Conservation (phyloP, 176 grass and related monocot species). For the Poa annua region DNA sequence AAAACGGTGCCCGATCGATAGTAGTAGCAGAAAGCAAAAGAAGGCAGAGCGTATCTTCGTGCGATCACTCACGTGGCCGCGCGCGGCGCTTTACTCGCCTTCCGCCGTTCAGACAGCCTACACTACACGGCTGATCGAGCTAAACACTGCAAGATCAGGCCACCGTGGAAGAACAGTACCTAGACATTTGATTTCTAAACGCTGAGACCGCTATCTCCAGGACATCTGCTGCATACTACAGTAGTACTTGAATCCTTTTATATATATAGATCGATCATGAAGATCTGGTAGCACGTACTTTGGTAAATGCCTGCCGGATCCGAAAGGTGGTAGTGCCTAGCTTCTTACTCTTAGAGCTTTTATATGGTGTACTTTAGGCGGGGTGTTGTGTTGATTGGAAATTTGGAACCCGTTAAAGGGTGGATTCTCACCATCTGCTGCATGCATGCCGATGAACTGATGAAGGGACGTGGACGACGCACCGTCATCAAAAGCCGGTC, state of each 20-base stretch:
- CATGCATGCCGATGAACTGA: background rate
- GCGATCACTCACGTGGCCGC: slow-evolving; percentile 4
- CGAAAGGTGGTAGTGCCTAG: too few relatives aligned
- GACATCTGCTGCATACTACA: background rate
- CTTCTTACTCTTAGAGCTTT: too few relatives aligned
- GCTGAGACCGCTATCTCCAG: background rate
- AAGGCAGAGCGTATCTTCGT: slow-evolving; percentile 33
- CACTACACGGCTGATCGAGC: background rate
- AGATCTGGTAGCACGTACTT: slow-evolving; percentile 46
- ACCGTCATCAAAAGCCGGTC: slow-evolving; percentile 25
- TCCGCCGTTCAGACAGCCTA: background rate
- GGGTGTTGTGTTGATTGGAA: background rate
- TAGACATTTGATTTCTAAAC: background rate
- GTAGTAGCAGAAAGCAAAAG: slow-evolving; percentile 38
- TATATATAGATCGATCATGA: background rate
- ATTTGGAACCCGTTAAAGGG: too few relatives aligned
- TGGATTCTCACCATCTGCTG: slow-evolving; percentile 33
- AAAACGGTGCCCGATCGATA: background rate
- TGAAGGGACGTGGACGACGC: background rate
- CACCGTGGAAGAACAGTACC: background rate
- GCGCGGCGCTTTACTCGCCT: slow-evolving; percentile 11
- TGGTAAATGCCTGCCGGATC: slow-evolving; percentile 33
- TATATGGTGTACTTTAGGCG: background rate
- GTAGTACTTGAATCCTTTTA: background rate
- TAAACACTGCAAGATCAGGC: background rate